A percentile compares a stretch with the other conserved stretches of the same genome.
phyloP scores from a whole-genome alignment of 139 green algal genomes.

The Chlorella sp. region DNA sequence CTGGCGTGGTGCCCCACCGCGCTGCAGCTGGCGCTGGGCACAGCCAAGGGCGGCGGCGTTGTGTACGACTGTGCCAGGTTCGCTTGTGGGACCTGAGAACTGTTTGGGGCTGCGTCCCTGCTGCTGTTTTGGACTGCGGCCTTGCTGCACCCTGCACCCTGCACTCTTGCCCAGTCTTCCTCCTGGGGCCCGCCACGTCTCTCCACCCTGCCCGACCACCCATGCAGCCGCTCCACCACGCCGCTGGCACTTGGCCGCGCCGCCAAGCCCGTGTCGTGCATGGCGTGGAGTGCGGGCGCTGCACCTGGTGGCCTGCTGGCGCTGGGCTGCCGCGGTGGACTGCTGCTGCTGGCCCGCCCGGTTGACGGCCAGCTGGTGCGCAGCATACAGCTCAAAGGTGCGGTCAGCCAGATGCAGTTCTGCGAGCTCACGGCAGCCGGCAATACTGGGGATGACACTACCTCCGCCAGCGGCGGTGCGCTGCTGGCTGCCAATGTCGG shows the following conservation, averaged over 20 bases:
- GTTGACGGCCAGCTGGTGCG: background rate
- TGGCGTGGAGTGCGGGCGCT: background rate
- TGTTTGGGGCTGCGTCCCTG: too few species aligned
- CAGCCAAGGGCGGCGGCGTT: slow-evolving; percentile 76
- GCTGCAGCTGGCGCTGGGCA: slow-evolving; percentile 73
- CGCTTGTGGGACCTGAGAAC: too few species aligned
- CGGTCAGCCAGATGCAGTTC: slow-evolving; percentile 18
- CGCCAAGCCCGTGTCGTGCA: slow-evolving; percentile 18
- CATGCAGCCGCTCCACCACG: background rate
- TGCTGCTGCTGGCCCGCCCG: slow-evolving; percentile 16
- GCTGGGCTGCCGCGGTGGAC: slow-evolving; percentile 22
- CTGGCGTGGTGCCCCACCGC: slow-evolving; percentile 63
- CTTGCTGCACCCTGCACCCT: too few species aligned
- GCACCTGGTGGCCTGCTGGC: slow-evolving; percentile 14
- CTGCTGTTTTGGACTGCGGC: too few species aligned
- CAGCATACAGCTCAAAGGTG: slow-evolving; percentile 1
- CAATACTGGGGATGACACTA: background rate
- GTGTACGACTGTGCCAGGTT: slow-evolving; percentile 64
- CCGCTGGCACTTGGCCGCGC: slow-evolving; percentile 2
- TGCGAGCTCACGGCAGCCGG: slow-evolving; percentile 4
- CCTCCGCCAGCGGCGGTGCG: background rate
- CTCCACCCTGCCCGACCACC: too few species aligned
- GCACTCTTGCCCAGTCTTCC: too few species aligned
- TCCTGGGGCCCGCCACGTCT: too few species aligned
- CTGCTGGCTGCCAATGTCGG: slow-evolving; percentile 18